Base-by-base conservation (phyloP, 495 filamentous ascomycete species). In the Neurospora sp. region DNA sequence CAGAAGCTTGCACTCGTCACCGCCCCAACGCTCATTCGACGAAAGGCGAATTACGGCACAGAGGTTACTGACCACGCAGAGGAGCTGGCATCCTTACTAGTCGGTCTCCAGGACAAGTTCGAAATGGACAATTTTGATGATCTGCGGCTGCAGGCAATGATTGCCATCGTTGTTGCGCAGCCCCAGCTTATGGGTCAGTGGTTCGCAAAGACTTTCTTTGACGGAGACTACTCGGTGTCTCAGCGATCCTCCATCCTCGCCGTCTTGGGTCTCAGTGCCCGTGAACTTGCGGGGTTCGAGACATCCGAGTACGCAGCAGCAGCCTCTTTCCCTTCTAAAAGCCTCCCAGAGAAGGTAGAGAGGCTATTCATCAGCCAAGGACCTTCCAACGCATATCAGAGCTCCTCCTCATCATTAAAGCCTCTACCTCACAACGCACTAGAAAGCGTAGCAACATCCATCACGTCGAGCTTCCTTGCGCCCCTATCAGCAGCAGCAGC, bases 151-250 rank as follows among this genome's bases (percentile, higher is more conserved):
- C 92, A 96, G 79, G 92, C 91, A 35, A 92, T 98, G 87, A 90
- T 98, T 38, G 93, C 94, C 0, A 77, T 97, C 41, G 83, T 97
- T 10, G 86, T 95, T 27, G 90, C 92, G 2, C 87, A 92, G 75
- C 94, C 96, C 0, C 79, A 88, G 23, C 86, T 86, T 66, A 93
- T 97, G 89, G 94, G 90, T 3, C 90, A 86, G 42, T 95, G 93
- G 91, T 93, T 97, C 72, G 88, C 92, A 1, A 90, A 89, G 72
- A 90, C 92, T 0, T 97, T 95, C 82, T 98, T 97, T 78, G 91
- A 92, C 46, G 96, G 94, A 11, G 96, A 98, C 75, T 92, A 95
- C 76, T 97, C 94, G 0, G 84, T 98, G 69, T 86, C 89, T 0
- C 95, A 98, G 77, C 87, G 96, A 41, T 91, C 91, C 12, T 89